phyloP scores from a whole-genome alignment of 768 basidiomycete genomes.

The Russula vinacea region DNA sequence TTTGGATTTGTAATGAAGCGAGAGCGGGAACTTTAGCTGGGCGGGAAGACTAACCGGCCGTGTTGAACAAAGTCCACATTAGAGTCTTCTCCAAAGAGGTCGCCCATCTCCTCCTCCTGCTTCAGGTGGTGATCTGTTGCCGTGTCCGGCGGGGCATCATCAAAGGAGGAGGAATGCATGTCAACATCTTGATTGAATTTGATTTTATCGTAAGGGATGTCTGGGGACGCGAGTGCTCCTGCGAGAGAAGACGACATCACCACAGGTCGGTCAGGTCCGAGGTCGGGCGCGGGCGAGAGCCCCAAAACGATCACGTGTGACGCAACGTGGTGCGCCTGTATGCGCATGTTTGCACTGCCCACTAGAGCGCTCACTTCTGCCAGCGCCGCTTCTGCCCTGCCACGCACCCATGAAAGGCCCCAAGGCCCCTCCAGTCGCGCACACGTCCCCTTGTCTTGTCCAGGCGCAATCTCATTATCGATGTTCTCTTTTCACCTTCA shows the following conservation, averaged over 20 bases:
- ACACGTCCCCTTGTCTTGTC: neutral
- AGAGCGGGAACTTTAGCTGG: neutral
- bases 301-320: constrained; percentile 2
- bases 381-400: neutral
- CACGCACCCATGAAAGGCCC: neutral
- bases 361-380: constrained; percentile 26
- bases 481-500: neutral
- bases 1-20: constrained; percentile 3
- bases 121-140: constrained; percentile 25
- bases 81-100: constrained; percentile 76
- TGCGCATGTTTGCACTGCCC: constrained; percentile 5
- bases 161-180: constrained; percentile 16
- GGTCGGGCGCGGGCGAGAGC: neutral
- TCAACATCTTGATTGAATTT: constrained; percentile 16
- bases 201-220: neutral
- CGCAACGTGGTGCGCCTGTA: neutral
- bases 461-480: constrained; percentile 2
- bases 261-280: too few relatives aligned
- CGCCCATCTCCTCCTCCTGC: constrained; percentile 52
- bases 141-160: constrained; percentile 5
- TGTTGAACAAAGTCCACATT: constrained; percentile 48
- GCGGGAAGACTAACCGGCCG: constrained; percentile 44
- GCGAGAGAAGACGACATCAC: constrained; percentile 19
- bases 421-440: neutral
- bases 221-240: constrained; percentile 18